Conservation (phyloP, 768 basidiomycete species). For the Mycena leptocephala region DNA sequence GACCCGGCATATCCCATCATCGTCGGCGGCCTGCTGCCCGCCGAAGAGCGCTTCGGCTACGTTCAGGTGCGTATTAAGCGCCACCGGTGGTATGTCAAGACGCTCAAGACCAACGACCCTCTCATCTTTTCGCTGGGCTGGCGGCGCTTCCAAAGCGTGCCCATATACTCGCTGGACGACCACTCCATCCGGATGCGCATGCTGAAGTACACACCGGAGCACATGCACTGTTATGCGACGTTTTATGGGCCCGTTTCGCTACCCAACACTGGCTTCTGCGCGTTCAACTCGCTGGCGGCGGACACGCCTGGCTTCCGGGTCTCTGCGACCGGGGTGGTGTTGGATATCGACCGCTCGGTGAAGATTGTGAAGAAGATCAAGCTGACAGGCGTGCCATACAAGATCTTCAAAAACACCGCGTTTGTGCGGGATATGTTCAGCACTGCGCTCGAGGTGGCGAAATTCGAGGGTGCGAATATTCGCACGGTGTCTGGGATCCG, state of each 20-base stretch:
- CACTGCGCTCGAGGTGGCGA: slow-evolving; percentile 94
- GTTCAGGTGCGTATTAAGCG: slow-evolving; percentile 97
- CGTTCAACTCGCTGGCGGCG: slow-evolving; percentile 89
- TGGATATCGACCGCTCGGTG: slow-evolving; percentile 92
- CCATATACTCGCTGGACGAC: slow-evolving; percentile 97
- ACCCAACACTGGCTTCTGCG: slow-evolving; percentile 97
- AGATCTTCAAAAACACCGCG: slow-evolving; percentile 99
- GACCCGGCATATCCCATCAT: slow-evolving; percentile 93
- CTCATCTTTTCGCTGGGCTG: slow-evolving; percentile 98
- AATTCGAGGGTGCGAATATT: slow-evolving; percentile 98
- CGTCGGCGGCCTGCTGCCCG: slow-evolving; percentile 90
- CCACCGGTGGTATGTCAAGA: slow-evolving; percentile 93
- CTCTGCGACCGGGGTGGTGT: slow-evolving; percentile 94
- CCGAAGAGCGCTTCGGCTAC: slow-evolving; percentile 95
- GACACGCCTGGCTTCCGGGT: slow-evolving; percentile 87
- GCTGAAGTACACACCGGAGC: slow-evolving; percentile 99
- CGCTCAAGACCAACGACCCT: slow-evolving; percentile 97
- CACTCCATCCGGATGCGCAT: slow-evolving; percentile 98
- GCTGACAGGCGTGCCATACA: slow-evolving; percentile 94
- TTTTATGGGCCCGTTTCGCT: slow-evolving; percentile 95
- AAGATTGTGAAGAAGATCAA: slow-evolving; percentile 99
- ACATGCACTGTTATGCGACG: slow-evolving; percentile 99
- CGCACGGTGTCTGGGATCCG: slow-evolving; percentile 96
- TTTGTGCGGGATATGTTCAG: slow-evolving; percentile 99
- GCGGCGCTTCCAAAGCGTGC: slow-evolving; percentile 95